Conservation (phyloP, 169 alveolate species). For the Besnoitia besnoiti region DNA sequence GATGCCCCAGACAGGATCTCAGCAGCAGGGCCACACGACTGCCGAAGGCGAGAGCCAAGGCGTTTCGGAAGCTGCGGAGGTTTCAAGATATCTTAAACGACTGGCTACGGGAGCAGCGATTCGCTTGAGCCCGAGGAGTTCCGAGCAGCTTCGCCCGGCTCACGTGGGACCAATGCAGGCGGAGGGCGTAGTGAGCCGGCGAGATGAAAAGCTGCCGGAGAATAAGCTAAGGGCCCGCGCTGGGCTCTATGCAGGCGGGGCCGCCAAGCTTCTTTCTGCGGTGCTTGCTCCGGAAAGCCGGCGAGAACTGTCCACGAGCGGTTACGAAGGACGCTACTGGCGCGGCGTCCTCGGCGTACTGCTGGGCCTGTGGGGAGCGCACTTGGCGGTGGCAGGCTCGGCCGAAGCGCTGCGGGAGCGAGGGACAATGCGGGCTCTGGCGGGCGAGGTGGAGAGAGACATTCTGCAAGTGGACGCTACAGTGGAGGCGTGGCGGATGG, state of each 20-base stretch:
- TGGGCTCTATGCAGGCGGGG: background rate
- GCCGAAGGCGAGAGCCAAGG: background rate
- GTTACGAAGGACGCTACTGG: constrained; percentile 17
- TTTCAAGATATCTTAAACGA: background rate
- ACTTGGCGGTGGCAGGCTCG: constrained; percentile 42
- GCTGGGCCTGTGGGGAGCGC: constrained; percentile 63
- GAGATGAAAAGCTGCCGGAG: background rate
- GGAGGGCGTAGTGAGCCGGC: background rate
- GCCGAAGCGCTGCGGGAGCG: background rate
- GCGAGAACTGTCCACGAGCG: background rate
- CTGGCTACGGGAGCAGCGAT: background rate
- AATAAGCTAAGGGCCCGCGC: background rate
- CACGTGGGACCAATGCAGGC: background rate
- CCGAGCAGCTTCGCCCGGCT: background rate
- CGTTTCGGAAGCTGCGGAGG: background rate
- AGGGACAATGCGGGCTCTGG: background rate
- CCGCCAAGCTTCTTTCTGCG: background rate
- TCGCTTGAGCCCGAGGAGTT: background rate
- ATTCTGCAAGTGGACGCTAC: background rate
- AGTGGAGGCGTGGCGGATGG: constrained; percentile 26
- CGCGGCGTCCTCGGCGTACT: constrained; percentile 56
- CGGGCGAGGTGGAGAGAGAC: background rate
- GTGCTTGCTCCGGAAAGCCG: background rate
- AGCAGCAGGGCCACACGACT: background rate
- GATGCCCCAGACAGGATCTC: background rate